Evolutionary conservation across 2,329 filamentous ascomycete species (phyloP).

Genomic region (Talaromyces sp.): DNA sequence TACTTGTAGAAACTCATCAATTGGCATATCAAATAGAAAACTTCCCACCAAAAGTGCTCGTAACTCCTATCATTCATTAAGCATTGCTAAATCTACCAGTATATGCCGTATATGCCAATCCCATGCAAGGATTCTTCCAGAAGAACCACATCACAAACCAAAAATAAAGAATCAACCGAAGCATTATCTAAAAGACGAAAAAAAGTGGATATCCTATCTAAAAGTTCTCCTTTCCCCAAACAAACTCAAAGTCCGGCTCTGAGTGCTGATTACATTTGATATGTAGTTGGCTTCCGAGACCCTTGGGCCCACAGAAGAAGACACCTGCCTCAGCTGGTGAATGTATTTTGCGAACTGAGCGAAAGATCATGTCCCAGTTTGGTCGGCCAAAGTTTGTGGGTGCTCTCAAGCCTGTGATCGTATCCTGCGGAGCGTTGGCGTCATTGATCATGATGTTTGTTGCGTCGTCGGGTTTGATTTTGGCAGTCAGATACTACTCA

Average conservation of each 20-base stretch:
- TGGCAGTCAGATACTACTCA: conserved; percentile 70
- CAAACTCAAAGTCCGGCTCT: conserved; percentile 65
- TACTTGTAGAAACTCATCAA: not conserved
- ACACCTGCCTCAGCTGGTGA: conserved; percentile 69
- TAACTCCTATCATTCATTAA: not conserved
- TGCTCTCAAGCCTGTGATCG: conserved; percentile 76
- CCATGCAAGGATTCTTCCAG: conserved; percentile 6
- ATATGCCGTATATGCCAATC: not conserved
- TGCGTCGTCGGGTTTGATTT: conserved; percentile 80
- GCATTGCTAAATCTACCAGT: not conserved
- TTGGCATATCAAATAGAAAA: not conserved
- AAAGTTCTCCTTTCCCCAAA: conserved; percentile 54
- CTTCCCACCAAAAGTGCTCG: not conserved
- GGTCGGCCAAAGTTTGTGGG: conserved; percentile 79
- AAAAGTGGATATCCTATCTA: conserved; percentile 25
- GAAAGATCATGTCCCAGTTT: conserved; percentile 89
- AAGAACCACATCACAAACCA: not conserved
- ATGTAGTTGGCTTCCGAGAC: conserved; percentile 70
- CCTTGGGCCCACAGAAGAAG: conserved; percentile 84
- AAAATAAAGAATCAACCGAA: not conserved
- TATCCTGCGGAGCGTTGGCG: conserved; percentile 76
- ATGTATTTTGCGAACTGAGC: conserved; percentile 75
- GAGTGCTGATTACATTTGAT: conserved; percentile 86
- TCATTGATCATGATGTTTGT: conserved; percentile 94
- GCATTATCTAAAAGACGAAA: not conserved